These are phyloP conservation scores for Pythium pectinolyticum DNA, from an alignment of 352 stramenopile species.

Conservation along the genomic window DNA sequence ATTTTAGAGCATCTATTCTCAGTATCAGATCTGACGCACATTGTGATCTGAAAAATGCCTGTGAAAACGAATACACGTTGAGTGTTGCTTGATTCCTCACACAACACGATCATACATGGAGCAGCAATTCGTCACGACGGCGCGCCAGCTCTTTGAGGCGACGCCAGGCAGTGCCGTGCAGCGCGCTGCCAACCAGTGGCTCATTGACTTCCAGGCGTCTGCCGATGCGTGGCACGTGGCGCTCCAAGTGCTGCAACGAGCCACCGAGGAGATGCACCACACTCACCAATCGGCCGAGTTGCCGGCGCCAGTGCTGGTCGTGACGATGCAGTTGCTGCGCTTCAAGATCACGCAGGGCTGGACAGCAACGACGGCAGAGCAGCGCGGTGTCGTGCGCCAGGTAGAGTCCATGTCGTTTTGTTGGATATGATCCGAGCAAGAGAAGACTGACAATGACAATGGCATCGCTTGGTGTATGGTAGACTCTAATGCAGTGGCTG, in stretches of 20 bases:
- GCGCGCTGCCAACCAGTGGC: conserved; percentile 62
- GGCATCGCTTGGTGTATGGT: not conserved
- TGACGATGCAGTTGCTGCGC: conserved; percentile 71
- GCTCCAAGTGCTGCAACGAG: conserved; percentile 51
- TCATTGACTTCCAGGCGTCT: conserved; percentile 61
- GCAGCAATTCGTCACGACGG: conserved; percentile 55
- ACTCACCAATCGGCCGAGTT: conserved; percentile 14
- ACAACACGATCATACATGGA: conserved; percentile 11
- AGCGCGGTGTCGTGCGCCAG: conserved; percentile 44
- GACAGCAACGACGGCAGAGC: conserved; percentile 33
- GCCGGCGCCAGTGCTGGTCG: conserved; percentile 45
- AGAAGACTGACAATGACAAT: not conserved
- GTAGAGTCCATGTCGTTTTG: conserved; percentile 24
- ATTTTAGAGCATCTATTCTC: not conserved
- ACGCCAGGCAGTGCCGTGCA: conserved; percentile 52
- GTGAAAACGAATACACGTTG: not conserved
- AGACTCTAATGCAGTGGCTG: conserved; percentile 28
- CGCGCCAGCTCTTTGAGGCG: conserved; percentile 68
- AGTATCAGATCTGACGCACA: not conserved
- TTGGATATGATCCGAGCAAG: not conserved
- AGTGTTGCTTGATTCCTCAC: no score
- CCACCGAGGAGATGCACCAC: conserved; percentile 21
- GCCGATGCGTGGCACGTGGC: conserved; percentile 58
- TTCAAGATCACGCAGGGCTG: conserved; percentile 64
- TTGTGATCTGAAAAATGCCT: not conserved